Evolutionary conservation across 2,329 filamentous ascomycete species (phyloP), one percentile per base, ranked within the genome.

Genomic region (Verticillium albo-atrum): DNA sequence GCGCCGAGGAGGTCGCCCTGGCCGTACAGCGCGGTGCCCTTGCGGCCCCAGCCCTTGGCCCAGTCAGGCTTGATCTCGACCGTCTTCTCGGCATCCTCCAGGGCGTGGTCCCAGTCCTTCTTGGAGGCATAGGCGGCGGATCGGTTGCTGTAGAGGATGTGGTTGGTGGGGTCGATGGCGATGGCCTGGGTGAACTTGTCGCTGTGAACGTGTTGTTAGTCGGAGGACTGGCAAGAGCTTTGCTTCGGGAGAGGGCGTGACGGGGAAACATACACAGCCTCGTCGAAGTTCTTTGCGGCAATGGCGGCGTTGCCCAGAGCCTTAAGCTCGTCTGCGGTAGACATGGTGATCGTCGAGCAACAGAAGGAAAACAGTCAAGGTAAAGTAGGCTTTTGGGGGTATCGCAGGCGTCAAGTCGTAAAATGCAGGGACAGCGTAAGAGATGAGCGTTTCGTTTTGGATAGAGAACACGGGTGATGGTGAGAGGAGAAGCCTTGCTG

Each of bases 251-350:
- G 34, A 27, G 4, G 10, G 14, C 15, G 6, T 20, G 20, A 17
- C 12, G 1, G 5, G 6, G 12, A 50, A 60, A 87, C 91, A 78
- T 85, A 98, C 94, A 97, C 87, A 72, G 95, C 95, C 75, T 94
- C 92, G 71, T 92, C 85, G 75, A 97, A 99, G 78, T 98, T 92
- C 85, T 98, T 98, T 64, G 91, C 92, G 66, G 92, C 89, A 77
- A 99, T 99, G 77, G 96, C 93, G 83, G 96, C 96, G 84, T 99
- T 99, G 82, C 94, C 95, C 74, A 95, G 89, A 71, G 93, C 92
- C 83, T 99, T 99, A 71, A 99, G 87, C 85, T 94, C 85, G 75
- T 89, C 86, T 68, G 85, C 85, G 63, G 82, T 83, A 69, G 83
- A 76, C 84, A 86, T 87, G 58, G 59, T 56, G 54, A 55, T 50